A percentile compares a stretch with the other conserved stretches of the same genome.
phyloP scores from a whole-genome alignment of 257 asterid genomes.

The Capsicum pubescens region DNA sequence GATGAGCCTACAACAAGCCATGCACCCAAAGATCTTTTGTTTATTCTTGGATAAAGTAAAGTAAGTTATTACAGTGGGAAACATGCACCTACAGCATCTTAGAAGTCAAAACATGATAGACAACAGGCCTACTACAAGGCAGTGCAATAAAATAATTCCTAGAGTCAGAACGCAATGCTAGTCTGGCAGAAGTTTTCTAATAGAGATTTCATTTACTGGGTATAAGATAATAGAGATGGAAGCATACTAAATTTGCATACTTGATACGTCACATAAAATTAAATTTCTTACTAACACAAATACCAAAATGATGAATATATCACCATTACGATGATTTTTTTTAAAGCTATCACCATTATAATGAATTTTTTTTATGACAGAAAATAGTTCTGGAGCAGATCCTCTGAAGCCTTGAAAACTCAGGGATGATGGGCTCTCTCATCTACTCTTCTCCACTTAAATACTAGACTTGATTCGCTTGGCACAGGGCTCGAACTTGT shows the following conservation, averaged over 20 bases:
- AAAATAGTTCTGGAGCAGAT: not conserved
- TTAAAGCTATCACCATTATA: no score
- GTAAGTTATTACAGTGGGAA: not conserved
- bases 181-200: not conserved
- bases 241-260: not conserved
- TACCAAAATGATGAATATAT: not conserved
- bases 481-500: no score
- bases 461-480: no score
- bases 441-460: not conserved
- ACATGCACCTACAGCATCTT: slow-evolving; percentile 19
- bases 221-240: not conserved
- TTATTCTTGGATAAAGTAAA: not conserved
- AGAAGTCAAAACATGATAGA: not conserved
- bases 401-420: not conserved
- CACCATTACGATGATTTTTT: not conserved
- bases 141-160: slow-evolving; percentile 9
- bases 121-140: not conserved
- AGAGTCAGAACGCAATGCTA: not conserved
- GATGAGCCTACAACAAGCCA: not conserved
- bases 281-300: not conserved
- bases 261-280: not conserved
- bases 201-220: not conserved
- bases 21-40: not conserved
- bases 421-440: no score
- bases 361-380: not conserved